Evolutionary conservation across 805 yeast genomes (phyloP), one percentile per base, ranked within the genome.

Genomic region (Saturnispora saitoi): DNA sequence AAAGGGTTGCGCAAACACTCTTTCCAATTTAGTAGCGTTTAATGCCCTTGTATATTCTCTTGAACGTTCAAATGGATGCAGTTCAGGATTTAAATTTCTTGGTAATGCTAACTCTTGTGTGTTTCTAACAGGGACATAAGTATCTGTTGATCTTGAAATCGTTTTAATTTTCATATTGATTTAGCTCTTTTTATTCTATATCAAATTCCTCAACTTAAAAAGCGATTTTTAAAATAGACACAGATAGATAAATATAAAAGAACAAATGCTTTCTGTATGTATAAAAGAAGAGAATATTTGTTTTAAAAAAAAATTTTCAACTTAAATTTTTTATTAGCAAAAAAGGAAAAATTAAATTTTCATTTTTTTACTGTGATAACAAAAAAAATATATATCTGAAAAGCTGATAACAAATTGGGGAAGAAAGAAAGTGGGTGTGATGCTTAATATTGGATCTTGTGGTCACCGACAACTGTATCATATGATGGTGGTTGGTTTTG

Each of bases 1-100:
- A 66, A 93, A 93, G 2, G 99, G 99, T 61, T 90, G 90, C 0
- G 99, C 98, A 75, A 93, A 93, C 86, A 93, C 83, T 56, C 97
- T 76, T 62, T 91, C 98, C 69, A 93, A 66, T 63, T 93, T 93
- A 14, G 98, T 90, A 26, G 99, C 98, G 49, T 87, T 91, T 47
- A 93, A 68, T 0, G 98, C 98, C 56, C 90, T 78, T 17, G 97
- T 86, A 61, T 93, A 93, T 67, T 93, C 99, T 62, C 99, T 76
- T 5, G 98, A 97, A 57, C 98, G 75, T 68, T 93, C 98, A 60
- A 93, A 91, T 0, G 97, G 99, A 69, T 93, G 99, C 43, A 93
- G 71, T 20, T 91, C 93, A 2, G 99, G 96, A 62, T 91, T 83
- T 57, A 93, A 70, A 66, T 93, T 93, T 51, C 99, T 76, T 0